Evolutionary conservation across 192 early-diverging fungal species (phyloP).

Genomic region (Allomyces javanicus): DNA sequence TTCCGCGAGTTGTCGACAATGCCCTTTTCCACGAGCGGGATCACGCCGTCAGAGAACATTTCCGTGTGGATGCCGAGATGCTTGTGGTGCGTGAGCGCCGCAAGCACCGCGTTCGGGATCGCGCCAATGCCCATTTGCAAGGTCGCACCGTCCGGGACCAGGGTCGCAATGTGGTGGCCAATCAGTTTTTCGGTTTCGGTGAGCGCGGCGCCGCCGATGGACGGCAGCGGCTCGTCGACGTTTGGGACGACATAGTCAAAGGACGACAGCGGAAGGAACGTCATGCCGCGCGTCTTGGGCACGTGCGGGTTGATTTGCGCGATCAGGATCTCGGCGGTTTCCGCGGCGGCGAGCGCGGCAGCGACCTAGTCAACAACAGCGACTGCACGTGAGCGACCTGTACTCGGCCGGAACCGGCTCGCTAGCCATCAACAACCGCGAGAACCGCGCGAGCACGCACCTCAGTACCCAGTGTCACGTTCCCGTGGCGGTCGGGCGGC

Average conservation of each 20-base stretch:
- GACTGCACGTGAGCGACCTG: no score
- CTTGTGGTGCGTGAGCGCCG: conserved; percentile 17
- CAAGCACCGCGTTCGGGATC: conserved; percentile 29
- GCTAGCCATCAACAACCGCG: not conserved
- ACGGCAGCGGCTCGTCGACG: conserved; percentile 14
- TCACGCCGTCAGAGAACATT: conserved; percentile 28
- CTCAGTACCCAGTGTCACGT: conserved; percentile 21
- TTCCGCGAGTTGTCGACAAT: conserved; percentile 23
- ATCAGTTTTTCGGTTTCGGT: conserved; percentile 17
- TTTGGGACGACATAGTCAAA: conserved; percentile 21
- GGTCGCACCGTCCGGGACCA: conserved; percentile 24
- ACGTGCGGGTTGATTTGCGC: conserved; percentile 26
- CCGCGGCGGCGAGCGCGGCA: conserved; percentile 15
- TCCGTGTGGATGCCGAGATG: conserved; percentile 30
- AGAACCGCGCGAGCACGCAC: conserved; percentile 1
- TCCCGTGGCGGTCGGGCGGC: conserved; percentile 27
- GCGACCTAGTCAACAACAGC: conserved; percentile 4
- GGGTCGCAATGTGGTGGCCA: conserved; percentile 19
- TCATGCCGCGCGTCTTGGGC: conserved; percentile 18
- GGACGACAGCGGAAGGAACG: conserved; percentile 19
- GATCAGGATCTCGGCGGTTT: conserved; percentile 19
- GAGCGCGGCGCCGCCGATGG: not conserved
- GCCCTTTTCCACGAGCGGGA: conserved; percentile 21
- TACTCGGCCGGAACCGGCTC: no score
- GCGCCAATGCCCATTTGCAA: conserved; percentile 31